phyloP scores from a whole-genome alignment of 495 filamentous ascomycete genomes.

The Hypoxylon lenormandii region DNA sequence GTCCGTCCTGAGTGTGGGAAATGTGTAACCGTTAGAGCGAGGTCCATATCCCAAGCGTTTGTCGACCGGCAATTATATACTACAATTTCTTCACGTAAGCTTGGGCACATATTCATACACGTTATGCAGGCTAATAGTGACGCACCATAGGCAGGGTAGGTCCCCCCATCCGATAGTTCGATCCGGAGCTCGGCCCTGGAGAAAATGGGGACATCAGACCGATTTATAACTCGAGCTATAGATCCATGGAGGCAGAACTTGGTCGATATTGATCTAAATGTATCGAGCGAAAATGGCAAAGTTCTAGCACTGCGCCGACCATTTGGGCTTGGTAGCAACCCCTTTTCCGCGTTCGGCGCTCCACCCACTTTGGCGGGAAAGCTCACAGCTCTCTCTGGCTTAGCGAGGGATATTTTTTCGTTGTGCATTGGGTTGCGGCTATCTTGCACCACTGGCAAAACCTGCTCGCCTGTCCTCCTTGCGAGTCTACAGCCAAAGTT shows the following conservation, averaged over 20 bases:
- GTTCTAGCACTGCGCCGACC: conserved; percentile 18
- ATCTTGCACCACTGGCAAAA: neutral
- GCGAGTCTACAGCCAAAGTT: conserved; percentile 6
- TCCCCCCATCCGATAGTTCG: neutral
- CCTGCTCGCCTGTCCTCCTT: conserved; percentile 13
- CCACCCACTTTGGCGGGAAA: neutral
- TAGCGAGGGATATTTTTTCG: neutral
- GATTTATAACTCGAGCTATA: conserved; percentile 36
- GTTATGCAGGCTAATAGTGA: neutral
- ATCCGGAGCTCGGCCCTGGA: conserved; percentile 26
- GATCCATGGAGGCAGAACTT: conserved; percentile 34
- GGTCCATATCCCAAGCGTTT: conserved; percentile 50
- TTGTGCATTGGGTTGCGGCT: neutral
- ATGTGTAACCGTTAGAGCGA: conserved; percentile 49
- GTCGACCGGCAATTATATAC: conserved; percentile 37
- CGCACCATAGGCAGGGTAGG: conserved; percentile 24
- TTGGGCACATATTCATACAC: neutral
- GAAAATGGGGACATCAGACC: conserved; percentile 38
- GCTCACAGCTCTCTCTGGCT: neutral
- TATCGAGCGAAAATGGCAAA: conserved; percentile 24
- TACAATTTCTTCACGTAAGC: neutral
- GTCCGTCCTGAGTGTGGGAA: conserved; percentile 43
- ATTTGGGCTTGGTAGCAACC: neutral
- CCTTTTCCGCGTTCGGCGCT: neutral
- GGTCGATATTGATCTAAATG: conserved; percentile 25